These are phyloP conservation scores for Venturia carpophila DNA, from an alignment of 2,329 filamentous ascomycete species.

Conservation along the genomic window DNA sequence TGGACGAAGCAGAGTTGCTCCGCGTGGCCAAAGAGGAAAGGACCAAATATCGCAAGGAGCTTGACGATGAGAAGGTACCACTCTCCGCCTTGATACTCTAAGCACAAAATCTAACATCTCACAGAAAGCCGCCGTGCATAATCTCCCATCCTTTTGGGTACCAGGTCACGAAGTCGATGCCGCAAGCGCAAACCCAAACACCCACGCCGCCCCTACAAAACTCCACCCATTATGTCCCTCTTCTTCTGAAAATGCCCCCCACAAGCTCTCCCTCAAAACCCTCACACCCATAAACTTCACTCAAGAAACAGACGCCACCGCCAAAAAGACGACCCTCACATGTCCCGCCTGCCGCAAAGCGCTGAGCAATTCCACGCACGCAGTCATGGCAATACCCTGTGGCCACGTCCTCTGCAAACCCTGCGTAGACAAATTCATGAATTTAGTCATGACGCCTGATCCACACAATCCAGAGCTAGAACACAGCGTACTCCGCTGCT, in stretches of 20 bases:
- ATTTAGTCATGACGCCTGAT: constrained; percentile 45
- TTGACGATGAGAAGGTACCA: constrained; percentile 63
- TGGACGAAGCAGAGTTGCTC: constrained; percentile 69
- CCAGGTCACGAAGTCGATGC: constrained; percentile 64
- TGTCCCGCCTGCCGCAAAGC: constrained; percentile 83
- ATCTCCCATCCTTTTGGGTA: constrained; percentile 85
- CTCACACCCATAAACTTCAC: constrained; percentile 71
- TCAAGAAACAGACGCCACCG: constrained; percentile 54
- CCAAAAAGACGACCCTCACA: constrained; percentile 43
- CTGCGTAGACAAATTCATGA: constrained; percentile 79
- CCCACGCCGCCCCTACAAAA: constrained; percentile 54
- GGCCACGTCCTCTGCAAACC: constrained; percentile 85
- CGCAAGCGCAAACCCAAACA: constrained; percentile 40
- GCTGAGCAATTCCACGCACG: constrained; percentile 73
- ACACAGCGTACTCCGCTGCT: constrained; percentile 57
- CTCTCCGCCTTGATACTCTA: not conserved
- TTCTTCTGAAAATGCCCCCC: constrained; percentile 56
- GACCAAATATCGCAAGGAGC: constrained; percentile 58
- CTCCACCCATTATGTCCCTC: constrained; percentile 67
- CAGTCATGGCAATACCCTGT: constrained; percentile 76
- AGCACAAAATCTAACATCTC: not conserved
- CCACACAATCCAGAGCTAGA: constrained; percentile 52
- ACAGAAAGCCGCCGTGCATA: constrained; percentile 50
- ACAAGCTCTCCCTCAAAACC: constrained; percentile 69
- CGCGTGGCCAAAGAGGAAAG: constrained; percentile 63